Conservation (phyloP, 2,329 filamentous ascomycete genomes). For the Salinomyces thailandicus region DNA sequence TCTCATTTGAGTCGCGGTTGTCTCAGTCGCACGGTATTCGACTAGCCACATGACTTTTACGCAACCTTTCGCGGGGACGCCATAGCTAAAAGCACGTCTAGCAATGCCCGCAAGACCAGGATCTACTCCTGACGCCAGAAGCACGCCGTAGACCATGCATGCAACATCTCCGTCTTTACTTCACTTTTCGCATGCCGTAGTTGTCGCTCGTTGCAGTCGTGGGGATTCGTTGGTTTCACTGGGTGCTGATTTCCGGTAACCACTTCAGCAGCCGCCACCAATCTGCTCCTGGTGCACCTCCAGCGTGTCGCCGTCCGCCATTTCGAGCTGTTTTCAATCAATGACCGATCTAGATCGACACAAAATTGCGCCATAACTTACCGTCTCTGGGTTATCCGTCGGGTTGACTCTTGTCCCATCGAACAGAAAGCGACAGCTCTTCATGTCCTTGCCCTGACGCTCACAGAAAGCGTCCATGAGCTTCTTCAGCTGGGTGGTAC, state of each 20-base stretch:
- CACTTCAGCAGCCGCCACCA: constrained; percentile 49
- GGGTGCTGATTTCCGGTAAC: background rate
- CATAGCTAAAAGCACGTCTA: background rate
- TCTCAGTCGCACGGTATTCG: too few species aligned
- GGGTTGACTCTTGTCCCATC: constrained; percentile 89
- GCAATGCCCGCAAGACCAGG: background rate
- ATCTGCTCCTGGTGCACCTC: constrained; percentile 99
- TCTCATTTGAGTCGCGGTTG: too few species aligned
- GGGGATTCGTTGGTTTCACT: too few species aligned
- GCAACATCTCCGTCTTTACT: background rate
- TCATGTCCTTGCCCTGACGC: constrained; percentile 76
- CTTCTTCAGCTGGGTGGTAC: constrained; percentile 89
- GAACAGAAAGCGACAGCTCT: constrained; percentile 85
- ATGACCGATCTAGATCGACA: too few species aligned
- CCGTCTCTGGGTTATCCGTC: constrained; percentile 80
- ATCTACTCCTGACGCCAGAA: background rate
- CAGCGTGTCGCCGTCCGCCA: constrained; percentile 89
- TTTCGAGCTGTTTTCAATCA: constrained; percentile 61
- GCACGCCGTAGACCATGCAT: background rate
- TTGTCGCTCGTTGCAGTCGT: background rate
- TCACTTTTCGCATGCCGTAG: background rate
- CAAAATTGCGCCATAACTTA: constrained; percentile 42
- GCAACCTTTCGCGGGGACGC: background rate
- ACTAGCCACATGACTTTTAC: background rate
- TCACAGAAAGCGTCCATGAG: constrained; percentile 98